Percentiles rank a stretch among this genome's conserved stretches.
Conservation (phyloP, 1,284 basidiomycete genomes). For the Hortiboletus rubellus region DNA sequence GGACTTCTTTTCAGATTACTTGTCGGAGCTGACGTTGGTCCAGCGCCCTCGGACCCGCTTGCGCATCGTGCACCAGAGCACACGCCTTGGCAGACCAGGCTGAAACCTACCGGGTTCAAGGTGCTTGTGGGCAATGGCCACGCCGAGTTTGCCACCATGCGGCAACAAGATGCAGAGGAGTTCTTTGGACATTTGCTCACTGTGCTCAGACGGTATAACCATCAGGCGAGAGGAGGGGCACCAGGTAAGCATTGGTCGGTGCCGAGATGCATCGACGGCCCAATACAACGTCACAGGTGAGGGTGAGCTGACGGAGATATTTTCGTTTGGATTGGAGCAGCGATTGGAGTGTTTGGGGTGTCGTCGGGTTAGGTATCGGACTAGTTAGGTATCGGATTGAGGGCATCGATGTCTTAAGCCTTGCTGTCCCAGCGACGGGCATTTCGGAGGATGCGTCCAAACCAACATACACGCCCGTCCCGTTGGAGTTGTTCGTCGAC, state of each 20-base stretch:
- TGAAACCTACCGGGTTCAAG: conserved; percentile 88
- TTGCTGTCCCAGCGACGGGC: conserved; percentile 67
- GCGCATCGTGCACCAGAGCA: conserved; percentile 45
- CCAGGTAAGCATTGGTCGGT: conserved; percentile 29
- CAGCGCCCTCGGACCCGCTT: conserved; percentile 32
- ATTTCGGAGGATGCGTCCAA: conserved; percentile 44
- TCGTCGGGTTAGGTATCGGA: no score
- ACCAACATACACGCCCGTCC: conserved; percentile 67
- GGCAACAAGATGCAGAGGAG: conserved; percentile 95
- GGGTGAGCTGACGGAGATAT: conserved; percentile 70
- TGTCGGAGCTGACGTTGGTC: conserved; percentile 5
- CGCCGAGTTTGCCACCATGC: conserved; percentile 94
- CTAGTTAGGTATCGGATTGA: conserved; percentile 88
- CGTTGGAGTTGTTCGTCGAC: conserved; percentile 70
- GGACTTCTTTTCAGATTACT: not conserved
- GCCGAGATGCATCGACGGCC: not conserved
- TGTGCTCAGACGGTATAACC: conserved; percentile 68
- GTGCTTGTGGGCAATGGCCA: conserved; percentile 90
- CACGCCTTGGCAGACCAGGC: no score
- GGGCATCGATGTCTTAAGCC: conserved; percentile 72
- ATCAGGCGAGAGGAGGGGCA: conserved; percentile 46
- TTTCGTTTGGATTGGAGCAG: conserved; percentile 86
- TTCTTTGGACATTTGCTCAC: no score
- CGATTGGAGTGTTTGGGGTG: conserved; percentile 83
- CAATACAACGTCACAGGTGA: conserved; percentile 21